A percentile compares a stretch with the other conserved stretches of the same genome.
phyloP scores from a whole-genome alignment of 495 filamentous ascomycete genomes.

The Penicillium manginii region DNA sequence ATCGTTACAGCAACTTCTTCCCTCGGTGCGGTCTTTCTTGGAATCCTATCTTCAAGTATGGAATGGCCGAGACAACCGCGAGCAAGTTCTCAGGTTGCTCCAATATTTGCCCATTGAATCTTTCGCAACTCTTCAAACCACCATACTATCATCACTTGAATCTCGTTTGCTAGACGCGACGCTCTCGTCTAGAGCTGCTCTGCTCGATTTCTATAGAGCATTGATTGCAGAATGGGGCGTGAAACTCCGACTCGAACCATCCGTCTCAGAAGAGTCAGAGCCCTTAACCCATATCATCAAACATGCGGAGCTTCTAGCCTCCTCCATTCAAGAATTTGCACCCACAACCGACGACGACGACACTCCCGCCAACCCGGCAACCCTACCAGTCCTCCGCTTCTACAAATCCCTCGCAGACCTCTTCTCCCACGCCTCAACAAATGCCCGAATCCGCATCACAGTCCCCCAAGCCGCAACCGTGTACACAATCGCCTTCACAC shows the following conservation, averaged over 20 bases:
- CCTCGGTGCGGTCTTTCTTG: slow-evolving; percentile 65
- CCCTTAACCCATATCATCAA: slow-evolving; percentile 52
- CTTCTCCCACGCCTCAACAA: slow-evolving; percentile 55
- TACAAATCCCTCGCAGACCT: slow-evolving; percentile 63
- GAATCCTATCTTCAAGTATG: slow-evolving; percentile 63
- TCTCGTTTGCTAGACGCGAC: slow-evolving; percentile 55
- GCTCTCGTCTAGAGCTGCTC: slow-evolving; percentile 49
- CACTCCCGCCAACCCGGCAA: slow-evolving; percentile 24
- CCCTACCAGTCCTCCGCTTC: slow-evolving; percentile 62
- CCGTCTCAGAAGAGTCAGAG: slow-evolving; percentile 33
- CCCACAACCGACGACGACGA: slow-evolving; percentile 20
- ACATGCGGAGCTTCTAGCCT: slow-evolving; percentile 65
- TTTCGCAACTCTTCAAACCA: slow-evolving; percentile 54
- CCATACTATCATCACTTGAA: slow-evolving; percentile 63
- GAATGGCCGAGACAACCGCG: slow-evolving; percentile 64
- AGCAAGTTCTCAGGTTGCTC: slow-evolving; percentile 67
- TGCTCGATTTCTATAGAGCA: slow-evolving; percentile 72
- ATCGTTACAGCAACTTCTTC: slow-evolving; percentile 57
- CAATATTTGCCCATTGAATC: slow-evolving; percentile 62
- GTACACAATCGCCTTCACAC: slow-evolving; percentile 69
- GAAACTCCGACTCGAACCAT: slow-evolving; percentile 33
- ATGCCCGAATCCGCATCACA: slow-evolving; percentile 59
- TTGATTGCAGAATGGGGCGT: slow-evolving; percentile 73
- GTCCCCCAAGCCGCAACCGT: slow-evolving; percentile 70
- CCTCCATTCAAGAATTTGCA: slow-evolving; percentile 61